These are phyloP conservation scores for Suhomyces bokatorum DNA, from an alignment of 1,139 yeast genomes.

Conservation along the genomic window DNA sequence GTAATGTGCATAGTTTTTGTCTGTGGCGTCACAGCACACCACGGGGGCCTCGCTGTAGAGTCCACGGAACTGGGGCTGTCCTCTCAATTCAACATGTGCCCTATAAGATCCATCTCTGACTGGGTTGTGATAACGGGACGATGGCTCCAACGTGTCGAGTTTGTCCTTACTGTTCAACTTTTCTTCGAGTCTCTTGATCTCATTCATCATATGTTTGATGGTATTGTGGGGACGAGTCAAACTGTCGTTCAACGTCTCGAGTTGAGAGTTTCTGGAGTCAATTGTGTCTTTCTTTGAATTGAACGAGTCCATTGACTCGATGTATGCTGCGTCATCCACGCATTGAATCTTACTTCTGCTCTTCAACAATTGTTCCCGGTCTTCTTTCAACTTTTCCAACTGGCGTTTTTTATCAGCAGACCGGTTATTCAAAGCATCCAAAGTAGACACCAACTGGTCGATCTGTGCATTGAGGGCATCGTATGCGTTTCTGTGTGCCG, in stretches of 20 bases:
- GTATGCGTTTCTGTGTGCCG: slow-evolving; percentile 16
- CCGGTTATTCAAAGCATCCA: slow-evolving; percentile 19
- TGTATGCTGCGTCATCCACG: slow-evolving; percentile 21
- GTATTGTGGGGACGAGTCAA: slow-evolving; percentile 11
- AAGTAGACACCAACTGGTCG: slow-evolving; percentile 20
- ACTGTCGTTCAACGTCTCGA: slow-evolving; percentile 10
- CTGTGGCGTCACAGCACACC: slow-evolving; percentile 59
- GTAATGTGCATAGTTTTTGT: slow-evolving; percentile 50
- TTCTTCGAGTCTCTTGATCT: slow-evolving; percentile 18
- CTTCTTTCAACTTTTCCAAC: slow-evolving; percentile 21
- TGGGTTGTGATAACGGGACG: slow-evolving; percentile 25
- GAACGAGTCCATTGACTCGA: slow-evolving; percentile 15
- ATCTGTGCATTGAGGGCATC: slow-evolving; percentile 22
- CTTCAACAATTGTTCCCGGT: slow-evolving; percentile 17
- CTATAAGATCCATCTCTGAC: slow-evolving; percentile 33
- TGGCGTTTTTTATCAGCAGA: slow-evolving; percentile 27
- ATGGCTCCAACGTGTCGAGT: slow-evolving; percentile 42
- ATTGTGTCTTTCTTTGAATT: slow-evolving; percentile 16
- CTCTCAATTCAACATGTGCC: slow-evolving; percentile 35
- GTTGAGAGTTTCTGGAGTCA: slow-evolving; percentile 11
- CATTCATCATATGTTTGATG: slow-evolving; percentile 9
- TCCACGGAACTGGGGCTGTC: slow-evolving; percentile 32
- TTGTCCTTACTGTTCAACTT: slow-evolving; percentile 53
- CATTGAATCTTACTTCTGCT: slow-evolving; percentile 16
- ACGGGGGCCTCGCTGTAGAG: slow-evolving; percentile 74